Evolutionary conservation across 768 basidiomycete genomes (phyloP), one percentile per base, ranked within the genome.

Genomic region (Dacryopinax primogenitus): DNA sequence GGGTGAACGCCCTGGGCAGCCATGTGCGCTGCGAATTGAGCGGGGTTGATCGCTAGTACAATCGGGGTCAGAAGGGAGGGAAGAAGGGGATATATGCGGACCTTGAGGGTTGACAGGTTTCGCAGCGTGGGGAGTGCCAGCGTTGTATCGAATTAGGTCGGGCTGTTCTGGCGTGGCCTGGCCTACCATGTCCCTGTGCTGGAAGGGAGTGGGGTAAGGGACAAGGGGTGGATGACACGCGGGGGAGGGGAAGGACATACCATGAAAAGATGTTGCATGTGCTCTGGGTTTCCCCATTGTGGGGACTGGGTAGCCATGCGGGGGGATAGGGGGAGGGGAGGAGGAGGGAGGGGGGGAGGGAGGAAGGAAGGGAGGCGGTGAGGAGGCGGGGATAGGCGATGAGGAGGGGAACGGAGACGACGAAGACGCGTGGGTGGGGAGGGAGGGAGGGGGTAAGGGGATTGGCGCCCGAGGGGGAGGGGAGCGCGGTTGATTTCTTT

Each of bases 201-300:
- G 41, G 41, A 44, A 44, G 41, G 41, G 41, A 44, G 23, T 15
- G 41, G 18, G 41, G 41, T 6, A 23, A 23, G 18, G 30, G 51
- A 6, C 51, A 58, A 11, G 30, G 9, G 12, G 51, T 15, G 23
- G 7, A 58, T 18, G 13, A 21, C 9, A 6, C 26, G 51, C 4
- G 51, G 51, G 30, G 26, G 51, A 58, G 4, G 30, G 51, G 26
- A 28, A 18, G 51, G 18, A 58, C 51, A 30, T 58, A 58, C 51
- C 51, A 58, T 58, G 51, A 58, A 58, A 30, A 58, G 51, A 21
- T 58, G 51, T 30, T 58, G 51, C 51, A 58, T 58, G 30, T 58
- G 51, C 30, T 58, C 26, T 23, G 51, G 15, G 51, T 58, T 58
- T 11, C 51, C 51, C 51, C 51, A 58, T 30, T 58, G 51, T 21